phyloP scores from a whole-genome alignment of 192 early-diverging fungal species.

The Phlyctochytrium bullatum region DNA sequence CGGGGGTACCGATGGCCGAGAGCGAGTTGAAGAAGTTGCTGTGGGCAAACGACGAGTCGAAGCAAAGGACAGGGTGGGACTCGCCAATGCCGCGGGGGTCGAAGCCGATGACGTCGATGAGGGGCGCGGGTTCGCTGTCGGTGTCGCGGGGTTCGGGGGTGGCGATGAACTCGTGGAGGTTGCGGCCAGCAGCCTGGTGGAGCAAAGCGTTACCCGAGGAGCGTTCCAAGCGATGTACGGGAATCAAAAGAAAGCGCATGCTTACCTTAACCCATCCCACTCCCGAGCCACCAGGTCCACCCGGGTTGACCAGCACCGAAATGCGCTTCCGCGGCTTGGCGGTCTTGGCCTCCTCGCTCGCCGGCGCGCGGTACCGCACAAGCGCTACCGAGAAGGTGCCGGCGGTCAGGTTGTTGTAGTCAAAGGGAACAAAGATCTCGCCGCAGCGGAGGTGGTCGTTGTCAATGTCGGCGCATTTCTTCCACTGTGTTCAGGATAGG shows the following conservation, averaged over 20 bases:
- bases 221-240: too few relatives aligned
- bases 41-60: conserved; percentile 9
- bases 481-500: too few relatives aligned
- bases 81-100: conserved; percentile 44
- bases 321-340: background rate
- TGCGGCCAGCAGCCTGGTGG: background rate
- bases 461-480: background rate
- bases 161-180: too few relatives aligned
- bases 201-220: background rate
- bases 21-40: conserved; percentile 10
- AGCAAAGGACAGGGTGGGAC: conserved; percentile 28
- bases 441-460: conserved; percentile 8
- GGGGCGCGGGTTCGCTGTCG: background rate
- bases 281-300: conserved; percentile 13
- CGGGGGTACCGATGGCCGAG: background rate
- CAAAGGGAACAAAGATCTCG: conserved; percentile 1
- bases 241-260: background rate
- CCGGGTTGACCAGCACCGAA: conserved; percentile 9
- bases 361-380: too few relatives aligned
- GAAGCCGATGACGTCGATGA: conserved; percentile 36
- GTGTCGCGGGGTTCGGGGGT: background rate
- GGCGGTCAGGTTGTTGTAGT: background rate
- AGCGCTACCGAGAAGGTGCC: background rate
- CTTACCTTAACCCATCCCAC: background rate
- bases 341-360: too few relatives aligned